Percentiles rank a stretch among this genome's conserved stretches.
phyloP scores from a whole-genome alignment of 228 moss, liverwort and hornwort species.

The Sphagnum fallax region DNA sequence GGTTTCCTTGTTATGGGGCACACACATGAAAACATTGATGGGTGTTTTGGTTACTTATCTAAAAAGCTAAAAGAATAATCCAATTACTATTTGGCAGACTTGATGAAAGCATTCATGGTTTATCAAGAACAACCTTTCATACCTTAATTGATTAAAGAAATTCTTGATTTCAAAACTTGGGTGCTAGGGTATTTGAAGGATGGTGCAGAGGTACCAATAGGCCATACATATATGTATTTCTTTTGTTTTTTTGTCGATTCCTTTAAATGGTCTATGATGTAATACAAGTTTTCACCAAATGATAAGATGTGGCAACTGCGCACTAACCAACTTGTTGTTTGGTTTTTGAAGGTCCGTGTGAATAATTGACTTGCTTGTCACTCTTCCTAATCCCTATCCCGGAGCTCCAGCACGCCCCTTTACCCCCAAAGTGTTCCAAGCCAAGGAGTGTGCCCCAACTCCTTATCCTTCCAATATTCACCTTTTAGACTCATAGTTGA shows the following conservation, averaged over 20 bases:
- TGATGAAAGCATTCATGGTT: constrained; percentile 9
- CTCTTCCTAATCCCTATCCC: too few relatives aligned
- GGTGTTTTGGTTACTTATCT: background rate
- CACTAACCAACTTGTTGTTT: too few relatives aligned
- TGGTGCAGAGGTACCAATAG: background rate
- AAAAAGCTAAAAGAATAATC: background rate
- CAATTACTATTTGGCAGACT: constrained; percentile 1
- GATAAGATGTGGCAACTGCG: background rate
- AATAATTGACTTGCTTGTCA: too few relatives aligned
- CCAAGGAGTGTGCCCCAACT: too few relatives aligned
- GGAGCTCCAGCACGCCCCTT: too few relatives aligned
- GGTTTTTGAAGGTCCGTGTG: too few relatives aligned
- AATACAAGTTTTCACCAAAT: background rate
- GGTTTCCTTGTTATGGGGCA: constrained; percentile 4
- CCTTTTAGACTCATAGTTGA: too few relatives aligned
- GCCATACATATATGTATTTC: constrained; percentile 2
- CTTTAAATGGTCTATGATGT: constrained; percentile 3
- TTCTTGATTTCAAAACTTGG: constrained; percentile 7
- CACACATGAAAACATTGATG: constrained; percentile 13
- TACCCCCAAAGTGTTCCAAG: too few relatives aligned
- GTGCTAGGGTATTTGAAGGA: background rate
- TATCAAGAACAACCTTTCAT: constrained; percentile 4
- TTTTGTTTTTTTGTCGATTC: constrained; percentile 3
- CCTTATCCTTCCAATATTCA: too few relatives aligned
- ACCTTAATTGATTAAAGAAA: constrained; percentile 4